These are phyloP conservation scores for Colletotrichum lentis DNA, from an alignment of 2,329 filamentous ascomycete genomes.

Conservation along the genomic window DNA sequence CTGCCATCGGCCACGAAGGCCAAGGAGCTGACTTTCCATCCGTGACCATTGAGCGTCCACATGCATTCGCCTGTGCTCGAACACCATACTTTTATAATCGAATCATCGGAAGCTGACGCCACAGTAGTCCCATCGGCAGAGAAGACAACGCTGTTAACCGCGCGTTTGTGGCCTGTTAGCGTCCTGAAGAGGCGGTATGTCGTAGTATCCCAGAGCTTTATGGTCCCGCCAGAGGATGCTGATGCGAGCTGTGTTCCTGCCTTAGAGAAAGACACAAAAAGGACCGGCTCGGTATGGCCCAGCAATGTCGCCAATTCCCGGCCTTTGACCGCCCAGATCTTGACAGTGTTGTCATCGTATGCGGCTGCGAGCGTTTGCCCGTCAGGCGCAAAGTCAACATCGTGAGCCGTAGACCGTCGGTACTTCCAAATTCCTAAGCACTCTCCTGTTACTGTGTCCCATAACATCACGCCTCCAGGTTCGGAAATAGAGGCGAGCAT, in stretches of 20 bases:
- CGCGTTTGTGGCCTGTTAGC: neutral
- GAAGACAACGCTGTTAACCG: neutral
- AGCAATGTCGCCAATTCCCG: neutral
- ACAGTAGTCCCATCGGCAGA: neutral
- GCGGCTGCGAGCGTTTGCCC: neutral
- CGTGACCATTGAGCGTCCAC: neutral
- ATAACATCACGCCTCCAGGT: neutral
- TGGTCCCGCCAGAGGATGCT: neutral
- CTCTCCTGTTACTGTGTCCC: neutral
- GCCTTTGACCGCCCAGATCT: neutral
- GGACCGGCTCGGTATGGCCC: neutral
- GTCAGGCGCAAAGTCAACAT: neutral
- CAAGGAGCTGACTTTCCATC: neutral
- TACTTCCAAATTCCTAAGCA: neutral
- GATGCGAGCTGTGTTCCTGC: neutral
- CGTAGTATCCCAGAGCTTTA: neutral
- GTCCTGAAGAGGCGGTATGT: neutral
- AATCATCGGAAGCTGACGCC: neutral
- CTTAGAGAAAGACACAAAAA: neutral
- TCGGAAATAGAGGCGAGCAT: neutral
- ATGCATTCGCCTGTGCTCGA: neutral
- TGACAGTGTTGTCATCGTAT: neutral
- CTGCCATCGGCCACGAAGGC: neutral
- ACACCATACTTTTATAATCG: neutral
- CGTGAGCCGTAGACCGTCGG: rapidly evolving